Evolutionary conservation across 345 rosid species (phyloP).

Genomic region (Psidium friedrichsthalianum): DNA sequence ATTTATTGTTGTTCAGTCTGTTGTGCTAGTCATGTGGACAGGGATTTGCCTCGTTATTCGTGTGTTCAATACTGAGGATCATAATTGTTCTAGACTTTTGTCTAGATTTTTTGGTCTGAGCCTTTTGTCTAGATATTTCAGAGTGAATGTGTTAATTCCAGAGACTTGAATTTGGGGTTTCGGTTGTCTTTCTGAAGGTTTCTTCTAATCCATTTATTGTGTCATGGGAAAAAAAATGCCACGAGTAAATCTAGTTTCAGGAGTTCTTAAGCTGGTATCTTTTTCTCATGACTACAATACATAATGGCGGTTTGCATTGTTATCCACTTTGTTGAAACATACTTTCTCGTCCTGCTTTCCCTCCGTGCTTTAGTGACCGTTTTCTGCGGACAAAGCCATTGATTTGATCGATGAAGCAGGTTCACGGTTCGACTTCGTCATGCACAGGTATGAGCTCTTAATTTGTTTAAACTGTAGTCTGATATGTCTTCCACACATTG

Average conservation of each 20-base stretch:
- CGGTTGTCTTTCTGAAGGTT: neutral
- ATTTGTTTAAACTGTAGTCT: neutral
- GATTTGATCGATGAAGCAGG: constrained; percentile 99
- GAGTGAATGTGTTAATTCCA: neutral
- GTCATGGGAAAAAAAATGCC: neutral
- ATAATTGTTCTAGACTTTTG: neutral
- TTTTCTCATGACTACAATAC: neutral
- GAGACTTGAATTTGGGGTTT: neutral
- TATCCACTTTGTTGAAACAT: neutral
- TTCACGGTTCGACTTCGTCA: constrained; percentile 97
- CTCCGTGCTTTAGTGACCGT: constrained; percentile 54
- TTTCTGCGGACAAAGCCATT: constrained; percentile 96
- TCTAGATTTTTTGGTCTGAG: neutral
- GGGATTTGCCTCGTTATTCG: neutral
- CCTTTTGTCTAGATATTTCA: neutral
- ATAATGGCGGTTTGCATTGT: neutral
- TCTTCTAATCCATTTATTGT: neutral
- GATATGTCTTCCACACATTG: neutral
- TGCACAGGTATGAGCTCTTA: constrained; percentile 49
- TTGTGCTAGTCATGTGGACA: neutral
- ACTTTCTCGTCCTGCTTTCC: neutral
- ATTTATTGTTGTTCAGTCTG: neutral
- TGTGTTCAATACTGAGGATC: neutral
- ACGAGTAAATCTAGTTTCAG: neutral
- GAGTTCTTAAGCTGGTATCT: neutral